Conservation (phyloP, 2,329 filamentous ascomycete genomes). For the Monosporascus cannonballus region DNA sequence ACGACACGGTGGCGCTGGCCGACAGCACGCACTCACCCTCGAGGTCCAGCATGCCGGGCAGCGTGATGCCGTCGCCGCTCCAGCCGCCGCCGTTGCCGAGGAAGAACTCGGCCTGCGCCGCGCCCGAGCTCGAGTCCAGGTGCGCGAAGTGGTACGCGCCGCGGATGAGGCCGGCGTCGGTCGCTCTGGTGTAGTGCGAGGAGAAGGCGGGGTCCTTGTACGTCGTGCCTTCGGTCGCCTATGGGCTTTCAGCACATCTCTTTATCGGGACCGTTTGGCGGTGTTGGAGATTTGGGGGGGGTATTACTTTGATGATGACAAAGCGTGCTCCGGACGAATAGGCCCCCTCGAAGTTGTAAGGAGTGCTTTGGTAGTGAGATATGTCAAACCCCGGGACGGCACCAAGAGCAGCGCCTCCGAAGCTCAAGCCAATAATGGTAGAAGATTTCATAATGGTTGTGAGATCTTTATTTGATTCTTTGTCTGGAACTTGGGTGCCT, state of each 20-base stretch:
- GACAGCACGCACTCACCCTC: constrained; percentile 44
- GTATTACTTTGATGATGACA: constrained; percentile 37
- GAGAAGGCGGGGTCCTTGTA: constrained; percentile 41
- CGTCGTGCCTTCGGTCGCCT: constrained; percentile 48
- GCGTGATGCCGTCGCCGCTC: constrained; percentile 45
- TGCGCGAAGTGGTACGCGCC: constrained; percentile 52
- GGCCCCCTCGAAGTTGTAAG: constrained; percentile 30
- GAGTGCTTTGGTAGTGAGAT: constrained; percentile 31
- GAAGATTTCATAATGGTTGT: constrained; percentile 11
- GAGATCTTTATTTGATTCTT: no score
- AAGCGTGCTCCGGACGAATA: constrained; percentile 35
- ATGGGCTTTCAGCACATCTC: not conserved
- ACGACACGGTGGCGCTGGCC: constrained; percentile 39
- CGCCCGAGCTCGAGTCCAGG: constrained; percentile 36
- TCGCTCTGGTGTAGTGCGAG: constrained; percentile 42
- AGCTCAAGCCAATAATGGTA: constrained; percentile 7
- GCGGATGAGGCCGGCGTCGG: constrained; percentile 44
- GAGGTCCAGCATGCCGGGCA: constrained; percentile 52
- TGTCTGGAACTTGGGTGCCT: no score
- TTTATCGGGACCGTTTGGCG: not conserved
- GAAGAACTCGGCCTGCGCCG: constrained; percentile 46
- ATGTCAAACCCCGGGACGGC: constrained; percentile 36
- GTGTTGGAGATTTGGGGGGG: no score
- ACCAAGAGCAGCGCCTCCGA: constrained; percentile 19
- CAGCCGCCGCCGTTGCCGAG: constrained; percentile 47